phyloP scores from a whole-genome alignment of 768 basidiomycete species.

The Leccinum obscurum region DNA sequence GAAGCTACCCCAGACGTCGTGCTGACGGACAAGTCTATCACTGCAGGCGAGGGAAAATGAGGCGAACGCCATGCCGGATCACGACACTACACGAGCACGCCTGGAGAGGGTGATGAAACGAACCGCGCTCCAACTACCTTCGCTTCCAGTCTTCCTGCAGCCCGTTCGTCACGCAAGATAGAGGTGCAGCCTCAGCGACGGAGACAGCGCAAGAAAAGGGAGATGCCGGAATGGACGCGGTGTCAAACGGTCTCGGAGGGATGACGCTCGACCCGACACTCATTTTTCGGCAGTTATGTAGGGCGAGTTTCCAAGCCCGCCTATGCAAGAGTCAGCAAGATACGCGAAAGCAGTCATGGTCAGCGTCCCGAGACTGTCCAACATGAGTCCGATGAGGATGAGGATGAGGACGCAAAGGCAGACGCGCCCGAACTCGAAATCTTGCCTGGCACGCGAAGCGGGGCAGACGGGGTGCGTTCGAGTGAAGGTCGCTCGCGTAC shows the following conservation, averaged over 20 bases:
- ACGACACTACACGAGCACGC: too few relatives aligned
- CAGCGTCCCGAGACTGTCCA: slow-evolving; percentile 7
- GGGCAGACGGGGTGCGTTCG: slow-evolving; percentile 32
- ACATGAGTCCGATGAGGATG: slow-evolving; percentile 25
- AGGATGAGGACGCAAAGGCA: slow-evolving; percentile 22
- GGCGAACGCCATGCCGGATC: too few relatives aligned
- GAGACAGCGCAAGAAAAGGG: slow-evolving; percentile 15
- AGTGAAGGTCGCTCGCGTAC: too few relatives aligned
- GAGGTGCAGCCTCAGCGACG: slow-evolving; percentile 21
- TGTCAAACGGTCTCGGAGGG: slow-evolving; percentile 39
- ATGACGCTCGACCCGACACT: slow-evolving; percentile 49
- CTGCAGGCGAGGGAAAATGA: background rate
- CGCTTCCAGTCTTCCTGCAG: background rate
- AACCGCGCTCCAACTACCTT: slow-evolving; percentile 11
- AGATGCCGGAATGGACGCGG: slow-evolving; percentile 5
- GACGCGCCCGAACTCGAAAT: slow-evolving; percentile 7
- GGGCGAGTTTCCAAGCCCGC: slow-evolving; percentile 36
- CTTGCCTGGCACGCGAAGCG: slow-evolving; percentile 40
- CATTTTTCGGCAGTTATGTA: background rate
- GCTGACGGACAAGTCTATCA: slow-evolving; percentile 20
- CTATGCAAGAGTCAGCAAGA: slow-evolving; percentile 19
- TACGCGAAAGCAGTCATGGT: slow-evolving; percentile 21
- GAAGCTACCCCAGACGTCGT: slow-evolving; percentile 24
- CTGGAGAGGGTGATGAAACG: background rate
- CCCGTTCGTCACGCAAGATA: slow-evolving; percentile 27